Conservation (phyloP, 805 yeast genomes). For the Zygotorulaspora sp. region DNA sequence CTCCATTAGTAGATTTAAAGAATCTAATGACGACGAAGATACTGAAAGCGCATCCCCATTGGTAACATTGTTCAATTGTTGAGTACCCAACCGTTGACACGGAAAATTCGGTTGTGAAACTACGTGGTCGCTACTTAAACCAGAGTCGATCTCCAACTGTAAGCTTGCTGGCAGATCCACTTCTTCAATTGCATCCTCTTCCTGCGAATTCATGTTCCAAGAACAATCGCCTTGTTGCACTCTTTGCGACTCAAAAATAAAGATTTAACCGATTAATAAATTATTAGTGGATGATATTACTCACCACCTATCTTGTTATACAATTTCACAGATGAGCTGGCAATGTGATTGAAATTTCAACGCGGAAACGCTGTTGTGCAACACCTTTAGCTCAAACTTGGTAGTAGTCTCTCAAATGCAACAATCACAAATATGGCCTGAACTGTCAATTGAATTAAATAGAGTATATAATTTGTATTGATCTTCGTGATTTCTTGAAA, state of each 20-base stretch:
- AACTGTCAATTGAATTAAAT: no score
- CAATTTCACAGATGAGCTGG: not conserved
- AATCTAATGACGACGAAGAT: conserved; percentile 35
- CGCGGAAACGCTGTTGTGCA: not conserved
- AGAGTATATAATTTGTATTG: no score
- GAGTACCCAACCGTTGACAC: conserved; percentile 1
- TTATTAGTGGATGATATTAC: not conserved
- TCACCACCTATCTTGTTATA: not conserved
- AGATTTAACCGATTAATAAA: no score
- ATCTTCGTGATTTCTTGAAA: no score
- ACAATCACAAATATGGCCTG: no score
- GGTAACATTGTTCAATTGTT: conserved; percentile 2
- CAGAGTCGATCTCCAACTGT: conserved; percentile 20
- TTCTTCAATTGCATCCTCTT: conserved; percentile 17
- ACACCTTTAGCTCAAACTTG: not conserved
- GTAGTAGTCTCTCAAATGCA: no score
- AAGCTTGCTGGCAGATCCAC: conserved; percentile 29
- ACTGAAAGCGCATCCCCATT: conserved; percentile 15
- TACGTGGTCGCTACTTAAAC: conserved; percentile 3
- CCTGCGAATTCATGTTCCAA: conserved; percentile 8
- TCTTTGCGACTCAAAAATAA: no score
- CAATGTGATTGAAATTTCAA: not conserved
- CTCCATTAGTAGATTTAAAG: conserved; percentile 38
- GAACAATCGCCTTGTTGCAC: no score
- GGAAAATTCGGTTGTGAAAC: conserved; percentile 3